These are phyloP conservation scores for Peterozyma xylosa DNA, from an alignment of 805 yeast genomes.

Conservation along the genomic window DNA sequence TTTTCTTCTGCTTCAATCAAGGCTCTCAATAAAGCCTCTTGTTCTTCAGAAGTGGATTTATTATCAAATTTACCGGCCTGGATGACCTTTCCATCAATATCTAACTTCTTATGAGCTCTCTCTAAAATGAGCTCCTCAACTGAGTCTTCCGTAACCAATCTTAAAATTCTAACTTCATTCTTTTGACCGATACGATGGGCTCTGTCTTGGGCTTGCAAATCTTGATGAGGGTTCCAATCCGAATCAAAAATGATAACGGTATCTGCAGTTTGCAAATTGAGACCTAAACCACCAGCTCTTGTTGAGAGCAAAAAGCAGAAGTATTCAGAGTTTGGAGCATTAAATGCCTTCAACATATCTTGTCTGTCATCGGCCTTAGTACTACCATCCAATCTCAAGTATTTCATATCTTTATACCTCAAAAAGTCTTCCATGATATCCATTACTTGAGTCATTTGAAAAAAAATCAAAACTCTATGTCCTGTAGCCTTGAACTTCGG, in stretches of 20 bases:
- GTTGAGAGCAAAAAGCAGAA: conserved; percentile 76
- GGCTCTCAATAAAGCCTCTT: conserved; percentile 69
- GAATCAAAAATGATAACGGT: conserved; percentile 83
- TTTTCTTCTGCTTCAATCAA: conserved; percentile 63
- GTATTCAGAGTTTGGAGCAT: conserved; percentile 69
- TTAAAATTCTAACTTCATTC: conserved; percentile 75
- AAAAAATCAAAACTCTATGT: conserved; percentile 74
- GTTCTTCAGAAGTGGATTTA: conserved; percentile 81
- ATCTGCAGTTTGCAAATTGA: conserved; percentile 82
- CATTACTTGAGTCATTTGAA: conserved; percentile 89
- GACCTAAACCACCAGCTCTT: conserved; percentile 86
- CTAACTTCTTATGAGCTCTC: conserved; percentile 76
- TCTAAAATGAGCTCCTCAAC: conserved; percentile 80
- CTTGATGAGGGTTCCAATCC: conserved; percentile 91
- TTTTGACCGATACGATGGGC: conserved; percentile 89
- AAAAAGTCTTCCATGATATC: conserved; percentile 83
- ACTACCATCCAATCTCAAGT: conserved; percentile 73
- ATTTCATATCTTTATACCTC: conserved; percentile 57
- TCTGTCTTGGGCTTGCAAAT: conserved; percentile 85
- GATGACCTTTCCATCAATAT: conserved; percentile 83
- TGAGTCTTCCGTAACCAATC: conserved; percentile 75
- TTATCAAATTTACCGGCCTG: conserved; percentile 90
- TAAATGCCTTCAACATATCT: conserved; percentile 62
- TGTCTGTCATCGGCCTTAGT: conserved; percentile 84
- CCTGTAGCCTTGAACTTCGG: conserved; percentile 71